These are phyloP conservation scores for Fusarium sp. DNA, from an alignment of 2,329 filamentous ascomycete genomes.

Conservation along the genomic window DNA sequence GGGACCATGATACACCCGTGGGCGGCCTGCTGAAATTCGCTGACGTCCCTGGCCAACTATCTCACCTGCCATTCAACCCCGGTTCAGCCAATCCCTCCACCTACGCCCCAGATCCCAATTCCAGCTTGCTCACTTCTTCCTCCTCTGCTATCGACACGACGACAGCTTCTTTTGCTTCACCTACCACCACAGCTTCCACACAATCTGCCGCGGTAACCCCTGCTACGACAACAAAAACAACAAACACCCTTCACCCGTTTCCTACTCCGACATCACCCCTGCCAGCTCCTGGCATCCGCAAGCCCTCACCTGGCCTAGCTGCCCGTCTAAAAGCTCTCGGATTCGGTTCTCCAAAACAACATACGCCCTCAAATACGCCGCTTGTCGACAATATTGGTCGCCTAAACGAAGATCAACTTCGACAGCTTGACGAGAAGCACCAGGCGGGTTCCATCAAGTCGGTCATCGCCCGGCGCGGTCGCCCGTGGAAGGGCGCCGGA, in stretches of 20 bases:
- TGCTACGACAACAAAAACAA: constrained; percentile 35
- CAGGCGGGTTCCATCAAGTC: constrained; percentile 61
- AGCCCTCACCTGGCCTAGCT: constrained; percentile 70
- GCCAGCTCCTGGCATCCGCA: constrained; percentile 55
- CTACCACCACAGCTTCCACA: constrained; percentile 24
- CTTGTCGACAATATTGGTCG: constrained; percentile 66
- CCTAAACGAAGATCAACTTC: constrained; percentile 74
- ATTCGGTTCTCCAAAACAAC: constrained; percentile 59
- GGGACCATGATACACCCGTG: constrained; percentile 42
- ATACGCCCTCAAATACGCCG: constrained; percentile 41
- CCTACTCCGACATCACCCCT: constrained; percentile 39
- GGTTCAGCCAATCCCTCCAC: constrained; percentile 42
- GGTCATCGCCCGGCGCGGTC: constrained; percentile 70
- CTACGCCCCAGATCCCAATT: constrained; percentile 39
- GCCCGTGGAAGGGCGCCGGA: constrained; percentile 75
- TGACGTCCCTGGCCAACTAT: constrained; percentile 43
- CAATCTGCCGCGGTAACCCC: constrained; percentile 31
- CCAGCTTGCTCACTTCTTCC: constrained; percentile 38
- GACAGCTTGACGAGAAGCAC: constrained; percentile 73
- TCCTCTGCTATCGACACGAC: constrained; percentile 35
- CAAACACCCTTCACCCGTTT: constrained; percentile 35
- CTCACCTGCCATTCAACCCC: constrained; percentile 44
- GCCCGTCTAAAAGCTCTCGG: constrained; percentile 72
- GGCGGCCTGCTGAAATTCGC: constrained; percentile 44
- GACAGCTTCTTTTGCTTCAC: constrained; percentile 32